Evolutionary conservation across 306 rosid genomes (phyloP), one percentile per base, ranked within the genome.

Genomic region (Potentilla sterilis): DNA sequence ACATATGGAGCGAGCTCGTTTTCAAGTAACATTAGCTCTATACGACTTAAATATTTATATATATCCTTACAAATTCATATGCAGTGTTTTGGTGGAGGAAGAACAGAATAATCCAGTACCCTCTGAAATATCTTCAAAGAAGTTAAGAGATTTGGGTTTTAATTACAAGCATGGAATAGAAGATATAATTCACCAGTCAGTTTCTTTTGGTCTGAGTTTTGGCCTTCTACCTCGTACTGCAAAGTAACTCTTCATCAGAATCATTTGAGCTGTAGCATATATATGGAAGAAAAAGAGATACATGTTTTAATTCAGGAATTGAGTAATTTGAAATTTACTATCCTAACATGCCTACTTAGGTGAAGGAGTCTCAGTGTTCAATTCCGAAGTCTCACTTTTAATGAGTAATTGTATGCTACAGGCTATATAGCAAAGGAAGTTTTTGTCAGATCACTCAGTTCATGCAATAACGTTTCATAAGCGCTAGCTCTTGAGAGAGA

Each of bases 61-160:
- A 48, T 72, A 44, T 48, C 49, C 22, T 52, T 47, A 32, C 13
- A 24, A 11, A 61, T 61, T 61, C 38, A 49, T 37, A 37, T 83
- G 75, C 80, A 84, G 85, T 73, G 59, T 78, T 62, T 57, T n/a
- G 14, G 78, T 83, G 40, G 74, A 24, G 79, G 86, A 86, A 46
- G 82, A 75, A 75, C 75, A 76, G 66, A 63, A 80, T 43, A 63
- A 80, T 47, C 51, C 74, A 63, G 82, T 80, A 67, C 82, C 83
- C 43, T 72, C 81, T 21, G 86, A 85, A 80, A 86, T 90, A 78
- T 90, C 92, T 69, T 87, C 93, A 65, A 83, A 88, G 85, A 93
- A 93, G 83, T 80, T 89, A 63, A 77, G 69, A 75, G 89, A 93
- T 78, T 75, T 93, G 85, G 96, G 95, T 59, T 90, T 90, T 54